Conservation (phyloP, 345 rosid genomes). For the Clausena lansium region DNA sequence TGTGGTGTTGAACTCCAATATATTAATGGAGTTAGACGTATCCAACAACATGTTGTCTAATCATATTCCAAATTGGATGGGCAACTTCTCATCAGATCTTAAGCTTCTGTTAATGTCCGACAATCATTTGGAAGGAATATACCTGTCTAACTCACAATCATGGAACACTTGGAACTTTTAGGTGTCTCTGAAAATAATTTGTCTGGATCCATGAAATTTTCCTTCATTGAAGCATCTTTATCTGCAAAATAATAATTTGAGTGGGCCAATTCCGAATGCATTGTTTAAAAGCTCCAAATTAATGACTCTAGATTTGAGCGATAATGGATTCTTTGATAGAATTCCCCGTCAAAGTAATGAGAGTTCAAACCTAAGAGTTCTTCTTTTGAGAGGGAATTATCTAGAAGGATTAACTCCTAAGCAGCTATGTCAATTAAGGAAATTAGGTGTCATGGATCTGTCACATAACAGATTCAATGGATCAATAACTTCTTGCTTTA, state of each 20-base stretch:
- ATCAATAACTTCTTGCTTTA: background rate
- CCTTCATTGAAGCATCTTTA: background rate
- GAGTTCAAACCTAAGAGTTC: background rate
- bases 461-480: background rate
- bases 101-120: background rate
- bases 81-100: background rate
- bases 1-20: background rate
- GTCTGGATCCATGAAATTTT: background rate
- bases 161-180: background rate
- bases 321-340: background rate
- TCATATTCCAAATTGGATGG: background rate
- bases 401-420: background rate
- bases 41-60: background rate
- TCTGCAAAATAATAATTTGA: background rate
- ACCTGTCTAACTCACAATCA: background rate
- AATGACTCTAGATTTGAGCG: too few species aligned
- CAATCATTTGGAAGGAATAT: background rate
- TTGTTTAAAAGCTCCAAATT: background rate
- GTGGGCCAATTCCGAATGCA: background rate
- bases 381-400: background rate
- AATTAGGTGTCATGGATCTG: background rate
- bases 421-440: background rate
- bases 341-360: background rate
- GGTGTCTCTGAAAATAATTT: background rate
- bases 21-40: background rate